Percentiles rank a stretch among this genome's conserved stretches.
phyloP scores from a whole-genome alignment of 2,329 filamentous ascomycete species.

The Penicillium crustosum region DNA sequence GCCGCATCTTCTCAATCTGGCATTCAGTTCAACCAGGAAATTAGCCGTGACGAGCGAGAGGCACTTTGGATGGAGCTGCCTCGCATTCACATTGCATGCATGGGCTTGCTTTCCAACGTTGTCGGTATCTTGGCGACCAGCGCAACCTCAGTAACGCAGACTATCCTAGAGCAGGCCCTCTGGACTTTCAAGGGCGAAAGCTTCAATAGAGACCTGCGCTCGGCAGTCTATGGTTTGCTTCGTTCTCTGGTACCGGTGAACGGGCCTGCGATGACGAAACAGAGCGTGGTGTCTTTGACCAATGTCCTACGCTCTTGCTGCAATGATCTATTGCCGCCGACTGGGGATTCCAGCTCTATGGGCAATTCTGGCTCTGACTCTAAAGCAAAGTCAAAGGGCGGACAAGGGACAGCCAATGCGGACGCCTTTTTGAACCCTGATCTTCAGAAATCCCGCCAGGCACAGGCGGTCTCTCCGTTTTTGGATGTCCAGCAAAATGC shows the following conservation, averaged over 20 bases:
- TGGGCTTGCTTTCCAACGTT: slow-evolving; percentile 62
- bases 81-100: slow-evolving; percentile 68
- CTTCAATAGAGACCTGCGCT: slow-evolving; percentile 55
- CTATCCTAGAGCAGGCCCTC: slow-evolving; percentile 67
- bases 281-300: slow-evolving; percentile 62
- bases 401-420: slow-evolving; percentile 55
- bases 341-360: slow-evolving; percentile 38
- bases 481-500: slow-evolving; percentile 58
- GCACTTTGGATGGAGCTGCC: slow-evolving; percentile 73
- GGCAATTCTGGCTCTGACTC: slow-evolving; percentile 37
- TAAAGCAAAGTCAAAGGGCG: slow-evolving; percentile 43
- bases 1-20: slow-evolving; percentile 41
- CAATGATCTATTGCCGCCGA: slow-evolving; percentile 64
- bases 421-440: slow-evolving; percentile 66
- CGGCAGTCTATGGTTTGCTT: slow-evolving; percentile 60
- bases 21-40: slow-evolving; percentile 68
- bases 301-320: slow-evolving; percentile 68
- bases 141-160: slow-evolving; percentile 60
- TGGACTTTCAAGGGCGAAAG: slow-evolving; percentile 65
- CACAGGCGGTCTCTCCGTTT: slow-evolving; percentile 19
- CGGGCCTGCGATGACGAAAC: slow-evolving; percentile 67
- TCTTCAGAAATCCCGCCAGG: slow-evolving; percentile 30
- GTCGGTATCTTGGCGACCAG: slow-evolving; percentile 58
- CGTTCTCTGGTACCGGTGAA: slow-evolving; percentile 58
- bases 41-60: slow-evolving; percentile 78